phyloP scores from a whole-genome alignment of 2,329 filamentous ascomycete genomes.

The Pseudopithomyces maydicus region DNA sequence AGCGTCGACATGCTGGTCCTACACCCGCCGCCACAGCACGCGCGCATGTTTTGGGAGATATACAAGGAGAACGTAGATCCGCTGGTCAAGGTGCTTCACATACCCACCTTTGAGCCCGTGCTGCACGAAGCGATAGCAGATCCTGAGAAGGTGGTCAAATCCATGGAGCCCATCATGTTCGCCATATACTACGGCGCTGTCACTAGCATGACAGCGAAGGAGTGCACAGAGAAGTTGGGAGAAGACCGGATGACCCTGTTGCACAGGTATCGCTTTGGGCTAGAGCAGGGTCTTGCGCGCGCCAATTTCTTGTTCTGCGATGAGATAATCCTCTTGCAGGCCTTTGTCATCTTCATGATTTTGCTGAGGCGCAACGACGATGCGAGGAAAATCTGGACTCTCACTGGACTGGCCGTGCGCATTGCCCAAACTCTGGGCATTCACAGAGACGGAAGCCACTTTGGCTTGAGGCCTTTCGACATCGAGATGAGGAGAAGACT shows the following conservation, averaged over 20 bases:
- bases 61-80: slow-evolving; percentile 78
- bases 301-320: slow-evolving; percentile 67
- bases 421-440: slow-evolving; percentile 65
- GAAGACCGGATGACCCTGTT: slow-evolving; percentile 58
- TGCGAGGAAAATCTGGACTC: slow-evolving; percentile 60
- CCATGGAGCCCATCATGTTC: slow-evolving; percentile 64
- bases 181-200: slow-evolving; percentile 65
- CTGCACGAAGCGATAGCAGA: slow-evolving; percentile 66
- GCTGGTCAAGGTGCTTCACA: slow-evolving; percentile 72
- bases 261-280: slow-evolving; percentile 64
- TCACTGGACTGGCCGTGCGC: slow-evolving; percentile 63
- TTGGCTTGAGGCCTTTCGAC: slow-evolving; percentile 63
- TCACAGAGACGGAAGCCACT: slow-evolving; percentile 63
- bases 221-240: slow-evolving; percentile 56
- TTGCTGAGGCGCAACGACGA: slow-evolving; percentile 58
- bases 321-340: slow-evolving; percentile 66
- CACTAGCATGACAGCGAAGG: slow-evolving; percentile 55
- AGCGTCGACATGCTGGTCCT: slow-evolving; percentile 68
- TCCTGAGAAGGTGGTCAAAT: slow-evolving; percentile 62
- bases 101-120: slow-evolving; percentile 67
- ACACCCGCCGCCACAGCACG: slow-evolving; percentile 69
- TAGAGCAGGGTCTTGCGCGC: slow-evolving; percentile 67
- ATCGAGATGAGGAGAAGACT: slow-evolving; percentile 64
- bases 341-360: slow-evolving; percentile 66
- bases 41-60: slow-evolving; percentile 70